Evolutionary conservation across 257 asterid species (phyloP), one percentile per base, ranked within the genome.

Genomic region (Fraxinus americana): DNA sequence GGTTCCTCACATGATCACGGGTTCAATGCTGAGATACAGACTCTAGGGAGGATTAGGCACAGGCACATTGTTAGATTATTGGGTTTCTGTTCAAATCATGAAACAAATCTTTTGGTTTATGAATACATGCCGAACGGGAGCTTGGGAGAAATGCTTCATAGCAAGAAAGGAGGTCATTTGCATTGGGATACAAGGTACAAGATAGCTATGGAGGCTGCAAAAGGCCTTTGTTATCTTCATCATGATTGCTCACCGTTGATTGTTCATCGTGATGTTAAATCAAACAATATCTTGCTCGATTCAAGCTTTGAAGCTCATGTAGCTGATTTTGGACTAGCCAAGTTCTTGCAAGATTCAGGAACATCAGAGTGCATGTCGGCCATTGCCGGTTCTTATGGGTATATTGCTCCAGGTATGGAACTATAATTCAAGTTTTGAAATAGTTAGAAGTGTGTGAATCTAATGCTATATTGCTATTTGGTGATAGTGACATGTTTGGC

Each of bases 321-420:
- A 25, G 85, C 85, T 67, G 85, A 82, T 61, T 82, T 82, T 57
- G 85, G 85, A 36, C 79, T 77, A 16, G 85, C 82, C 68, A 82
- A 7, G 75, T 71, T 71, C 75, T 71, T 71, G 75, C 75, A 71
- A 71, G 75, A 71, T 45, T 71, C 75, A 0, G 85, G 85, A 73
- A 50, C 85, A 73, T 82, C 85, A 4, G 85, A 82, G 67, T 82
- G 82, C 82, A 82, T 82, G 85, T 82, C 85, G n/a, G 82, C 85
- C 2, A 82, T 82, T 74, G 85, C 85, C 17, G 82, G 85, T 35
- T 77, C 85, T 9, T 82, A 77, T 59, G 85, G 85, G 27, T 82
- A 82, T 70, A 82, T 82, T 29, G 85, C 85, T 27, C 85, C 85
- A 74, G 85, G 85, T 82, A 69, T 30, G 43, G 77, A 21, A 71